Evolutionary conservation across 306 rosid genomes (phyloP).

Genomic region (Cicer arietinum): DNA sequence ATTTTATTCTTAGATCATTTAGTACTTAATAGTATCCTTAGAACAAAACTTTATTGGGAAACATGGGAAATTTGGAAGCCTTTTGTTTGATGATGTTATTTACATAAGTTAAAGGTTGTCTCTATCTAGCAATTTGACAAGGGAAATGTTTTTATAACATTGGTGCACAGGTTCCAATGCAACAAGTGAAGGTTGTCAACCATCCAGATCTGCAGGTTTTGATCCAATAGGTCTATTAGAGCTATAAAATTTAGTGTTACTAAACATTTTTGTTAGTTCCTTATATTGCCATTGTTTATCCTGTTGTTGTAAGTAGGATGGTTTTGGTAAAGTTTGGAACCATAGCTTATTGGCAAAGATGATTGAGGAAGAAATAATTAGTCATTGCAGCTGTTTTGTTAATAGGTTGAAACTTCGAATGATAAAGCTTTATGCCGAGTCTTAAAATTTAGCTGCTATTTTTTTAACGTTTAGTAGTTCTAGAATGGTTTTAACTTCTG

Average conservation of each 20-base stretch:
- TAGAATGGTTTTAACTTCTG: not conserved
- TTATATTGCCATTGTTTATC: conserved; percentile 39
- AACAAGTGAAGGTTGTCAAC: conserved; percentile 72
- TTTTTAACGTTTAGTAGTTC: not conserved
- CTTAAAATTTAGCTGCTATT: not conserved
- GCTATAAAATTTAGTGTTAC: conserved; percentile 14
- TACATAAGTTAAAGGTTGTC: conserved; percentile 14
- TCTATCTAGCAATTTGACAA: conserved; percentile 15
- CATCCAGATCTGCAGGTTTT: conserved; percentile 89
- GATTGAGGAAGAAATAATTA: conserved; percentile 60
- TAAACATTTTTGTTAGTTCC: conserved; percentile 34
- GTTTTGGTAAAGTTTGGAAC: conserved; percentile 83
- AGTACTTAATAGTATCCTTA: conserved; percentile 31
- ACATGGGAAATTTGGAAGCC: not conserved
- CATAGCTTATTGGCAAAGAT: conserved; percentile 65
- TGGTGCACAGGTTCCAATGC: conserved; percentile 64
- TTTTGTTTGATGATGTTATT: conserved; percentile 20
- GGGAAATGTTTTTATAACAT: conserved; percentile 40
- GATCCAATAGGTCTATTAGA: conserved; percentile 48
- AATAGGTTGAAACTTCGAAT: not conserved
- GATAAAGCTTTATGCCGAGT: not conserved
- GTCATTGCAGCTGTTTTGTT: conserved; percentile 33
- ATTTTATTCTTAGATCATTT: conserved; percentile 16
- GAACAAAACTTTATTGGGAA: conserved; percentile 9
- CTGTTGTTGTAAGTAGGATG: conserved; percentile 67